Percentiles rank a stretch among this genome's conserved stretches.
These are phyloP conservation scores for Monilinia laxa DNA, from an alignment of 2,329 filamentous ascomycete genomes.

Conservation along the genomic window DNA sequence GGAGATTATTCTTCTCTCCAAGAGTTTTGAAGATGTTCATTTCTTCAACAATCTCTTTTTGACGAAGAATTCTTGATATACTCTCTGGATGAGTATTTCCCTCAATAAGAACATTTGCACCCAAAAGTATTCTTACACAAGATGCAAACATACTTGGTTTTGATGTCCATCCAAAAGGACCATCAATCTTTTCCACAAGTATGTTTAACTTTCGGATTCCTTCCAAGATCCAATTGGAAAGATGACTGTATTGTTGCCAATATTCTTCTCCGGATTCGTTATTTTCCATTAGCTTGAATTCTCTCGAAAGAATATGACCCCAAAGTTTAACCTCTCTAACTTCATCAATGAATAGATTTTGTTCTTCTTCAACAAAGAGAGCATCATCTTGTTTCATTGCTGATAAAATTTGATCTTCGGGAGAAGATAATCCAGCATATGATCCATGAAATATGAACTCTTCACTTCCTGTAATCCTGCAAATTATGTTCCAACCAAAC, in stretches of 20 bases:
- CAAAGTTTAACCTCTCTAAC: slow-evolving; percentile 72
- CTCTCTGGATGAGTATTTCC: background rate
- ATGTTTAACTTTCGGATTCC: slow-evolving; percentile 24
- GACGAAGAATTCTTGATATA: background rate
- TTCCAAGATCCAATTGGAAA: slow-evolving; percentile 48
- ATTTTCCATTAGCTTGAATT: slow-evolving; percentile 24
- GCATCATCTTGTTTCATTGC: slow-evolving; percentile 59
- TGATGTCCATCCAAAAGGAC: slow-evolving; percentile 70
- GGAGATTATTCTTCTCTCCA: slow-evolving; percentile 19
- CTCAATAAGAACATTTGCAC: slow-evolving; percentile 26
- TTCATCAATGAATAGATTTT: slow-evolving; percentile 90
- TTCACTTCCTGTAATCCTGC: slow-evolving; percentile 30
- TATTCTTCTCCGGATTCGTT: background rate
- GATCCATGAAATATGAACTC: slow-evolving; percentile 1
- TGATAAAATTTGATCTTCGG: slow-evolving; percentile 44
- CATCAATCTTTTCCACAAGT: slow-evolving; percentile 51
- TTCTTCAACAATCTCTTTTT: slow-evolving; percentile 5
- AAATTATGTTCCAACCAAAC: slow-evolving; percentile 27
- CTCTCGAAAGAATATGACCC: slow-evolving; percentile 46
- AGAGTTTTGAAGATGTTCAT: slow-evolving; percentile 13
- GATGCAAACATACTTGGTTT: slow-evolving; percentile 66
- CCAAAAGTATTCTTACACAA: slow-evolving; percentile 48
- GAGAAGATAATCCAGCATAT: slow-evolving; percentile 36
- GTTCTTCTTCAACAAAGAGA: slow-evolving; percentile 85
- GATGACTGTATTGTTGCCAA: slow-evolving; percentile 15